phyloP scores from a whole-genome alignment of 805 yeast species.

The Candida cerambycidarum region DNA sequence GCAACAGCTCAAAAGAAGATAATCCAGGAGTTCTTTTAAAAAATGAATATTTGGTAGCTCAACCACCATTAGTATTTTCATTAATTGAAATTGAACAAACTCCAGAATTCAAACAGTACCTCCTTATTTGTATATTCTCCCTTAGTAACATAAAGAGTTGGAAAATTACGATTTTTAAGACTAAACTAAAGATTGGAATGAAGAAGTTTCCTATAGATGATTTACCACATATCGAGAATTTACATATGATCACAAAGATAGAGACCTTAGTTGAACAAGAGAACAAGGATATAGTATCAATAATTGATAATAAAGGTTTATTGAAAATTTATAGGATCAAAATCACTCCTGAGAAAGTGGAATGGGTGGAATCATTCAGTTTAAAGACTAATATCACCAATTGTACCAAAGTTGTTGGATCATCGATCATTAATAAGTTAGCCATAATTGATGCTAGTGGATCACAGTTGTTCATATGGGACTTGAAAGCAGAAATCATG shows the following conservation, averaged over 20 bases:
- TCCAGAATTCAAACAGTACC: conserved; percentile 8
- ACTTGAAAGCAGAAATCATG: conserved; percentile 60
- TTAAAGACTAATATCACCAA: conserved; percentile 56
- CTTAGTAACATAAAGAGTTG: conserved; percentile 27
- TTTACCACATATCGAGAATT: conserved; percentile 37
- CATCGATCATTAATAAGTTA: conserved; percentile 65
- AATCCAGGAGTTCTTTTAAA: conserved; percentile 29
- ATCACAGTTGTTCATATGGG: conserved; percentile 71
- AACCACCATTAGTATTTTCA: conserved; percentile 10
- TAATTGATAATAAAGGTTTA: conserved; percentile 48
- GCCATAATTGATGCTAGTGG: conserved; percentile 66
- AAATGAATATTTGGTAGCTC: background rate
- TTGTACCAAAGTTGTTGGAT: conserved; percentile 62
- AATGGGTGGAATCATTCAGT: conserved; percentile 53
- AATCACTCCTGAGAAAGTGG: conserved; percentile 4
- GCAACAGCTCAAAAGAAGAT: conserved; percentile 36
- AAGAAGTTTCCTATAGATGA: conserved; percentile 33
- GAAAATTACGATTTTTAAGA: conserved; percentile 51
- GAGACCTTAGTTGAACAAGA: conserved; percentile 23
- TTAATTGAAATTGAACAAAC: conserved; percentile 10
- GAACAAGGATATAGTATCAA: conserved; percentile 46
- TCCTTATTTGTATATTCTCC: conserved; percentile 9
- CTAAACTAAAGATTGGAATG: conserved; percentile 26
- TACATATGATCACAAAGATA: conserved; percentile 52
- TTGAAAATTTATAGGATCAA: conserved; percentile 21